Evolutionary conservation across 306 rosid species (phyloP).

Genomic region (Cucurbita maxima): DNA sequence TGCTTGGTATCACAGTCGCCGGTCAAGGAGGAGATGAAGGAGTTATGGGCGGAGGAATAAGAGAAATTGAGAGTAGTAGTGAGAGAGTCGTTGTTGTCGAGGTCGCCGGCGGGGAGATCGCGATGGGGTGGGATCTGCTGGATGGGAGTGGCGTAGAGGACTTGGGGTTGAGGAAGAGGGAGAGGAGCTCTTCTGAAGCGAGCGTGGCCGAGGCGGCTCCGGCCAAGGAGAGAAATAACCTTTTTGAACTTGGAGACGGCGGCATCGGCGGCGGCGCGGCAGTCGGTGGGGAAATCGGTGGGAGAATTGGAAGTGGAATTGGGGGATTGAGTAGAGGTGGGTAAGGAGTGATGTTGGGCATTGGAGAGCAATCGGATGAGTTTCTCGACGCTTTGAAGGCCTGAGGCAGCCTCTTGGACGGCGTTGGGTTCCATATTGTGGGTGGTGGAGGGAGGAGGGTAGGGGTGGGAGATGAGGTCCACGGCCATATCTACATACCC

Average conservation of each 20-base stretch:
- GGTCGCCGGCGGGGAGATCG: not conserved
- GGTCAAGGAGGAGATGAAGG: constrained; percentile 57
- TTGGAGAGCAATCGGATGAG: constrained; percentile 31
- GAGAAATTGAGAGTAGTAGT: too few species aligned
- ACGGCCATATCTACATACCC: constrained; percentile 50
- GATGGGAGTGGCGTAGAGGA: constrained; percentile 40
- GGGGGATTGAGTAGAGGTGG: not conserved
- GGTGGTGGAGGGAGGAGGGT: not conserved
- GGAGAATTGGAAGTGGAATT: too few species aligned
- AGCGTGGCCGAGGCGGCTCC: constrained; percentile 74
- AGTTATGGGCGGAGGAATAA: constrained; percentile 26
- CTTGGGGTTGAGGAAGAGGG: constrained; percentile 7
- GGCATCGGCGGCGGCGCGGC: constrained; percentile 48
- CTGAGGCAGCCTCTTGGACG: constrained; percentile 70
- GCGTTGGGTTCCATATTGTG: constrained; percentile 29
- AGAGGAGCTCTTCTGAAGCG: constrained; percentile 71
- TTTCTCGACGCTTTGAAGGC: constrained; percentile 51
- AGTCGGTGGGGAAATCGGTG: constrained; percentile 20
- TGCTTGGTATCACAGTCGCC: constrained; percentile 44
- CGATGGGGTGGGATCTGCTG: constrained; percentile 61
- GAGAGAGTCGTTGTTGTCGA: too few species aligned
- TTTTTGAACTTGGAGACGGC: constrained; percentile 74
- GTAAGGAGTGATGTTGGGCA: not conserved
- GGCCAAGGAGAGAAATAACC: constrained; percentile 73
- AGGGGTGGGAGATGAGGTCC: constrained; percentile 28